phyloP scores from a whole-genome alignment of 306 rosid species.

The Urtica urens region DNA sequence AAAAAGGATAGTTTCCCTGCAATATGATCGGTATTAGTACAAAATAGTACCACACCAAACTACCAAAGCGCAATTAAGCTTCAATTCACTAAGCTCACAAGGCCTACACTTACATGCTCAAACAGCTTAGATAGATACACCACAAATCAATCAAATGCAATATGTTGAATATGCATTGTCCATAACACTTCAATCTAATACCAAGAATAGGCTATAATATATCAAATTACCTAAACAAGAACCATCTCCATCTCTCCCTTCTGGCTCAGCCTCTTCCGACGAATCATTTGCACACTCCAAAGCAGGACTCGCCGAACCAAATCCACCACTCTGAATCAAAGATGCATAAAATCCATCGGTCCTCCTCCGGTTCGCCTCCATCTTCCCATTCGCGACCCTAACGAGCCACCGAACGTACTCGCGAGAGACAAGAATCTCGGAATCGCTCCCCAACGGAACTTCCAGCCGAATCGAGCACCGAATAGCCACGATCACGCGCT shows the following conservation, averaged over 20 bases:
- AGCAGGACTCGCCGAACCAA: conserved; percentile 4
- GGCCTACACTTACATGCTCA: too few species aligned
- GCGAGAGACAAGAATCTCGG: conserved; percentile 46
- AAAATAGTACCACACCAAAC: conserved; percentile 32
- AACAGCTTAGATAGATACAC: background rate
- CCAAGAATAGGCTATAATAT: background rate
- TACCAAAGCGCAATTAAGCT: conserved; percentile 7
- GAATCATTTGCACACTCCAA: conserved; percentile 10
- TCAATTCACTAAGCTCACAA: background rate
- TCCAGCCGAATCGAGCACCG: conserved; percentile 85
- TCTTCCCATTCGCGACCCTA: conserved; percentile 59
- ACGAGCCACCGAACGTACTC: conserved; percentile 64
- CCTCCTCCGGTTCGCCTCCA: conserved; percentile 68
- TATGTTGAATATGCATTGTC: background rate
- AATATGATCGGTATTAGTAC: conserved; percentile 40
- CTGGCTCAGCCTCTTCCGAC: conserved; percentile 8
- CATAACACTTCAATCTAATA: too few species aligned
- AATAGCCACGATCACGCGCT: conserved; percentile 79
- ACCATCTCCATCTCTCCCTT: conserved; percentile 19
- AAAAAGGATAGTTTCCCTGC: conserved; percentile 67
- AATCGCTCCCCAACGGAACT: conserved; percentile 59
- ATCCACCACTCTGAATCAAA: conserved; percentile 32
- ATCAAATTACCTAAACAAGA: conserved; percentile 35
- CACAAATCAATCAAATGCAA: background rate
- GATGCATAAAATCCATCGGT: conserved; percentile 55